Base-by-base conservation (phyloP, 2,329 filamentous ascomycete genomes). In the Cladophialophora carrionii region DNA sequence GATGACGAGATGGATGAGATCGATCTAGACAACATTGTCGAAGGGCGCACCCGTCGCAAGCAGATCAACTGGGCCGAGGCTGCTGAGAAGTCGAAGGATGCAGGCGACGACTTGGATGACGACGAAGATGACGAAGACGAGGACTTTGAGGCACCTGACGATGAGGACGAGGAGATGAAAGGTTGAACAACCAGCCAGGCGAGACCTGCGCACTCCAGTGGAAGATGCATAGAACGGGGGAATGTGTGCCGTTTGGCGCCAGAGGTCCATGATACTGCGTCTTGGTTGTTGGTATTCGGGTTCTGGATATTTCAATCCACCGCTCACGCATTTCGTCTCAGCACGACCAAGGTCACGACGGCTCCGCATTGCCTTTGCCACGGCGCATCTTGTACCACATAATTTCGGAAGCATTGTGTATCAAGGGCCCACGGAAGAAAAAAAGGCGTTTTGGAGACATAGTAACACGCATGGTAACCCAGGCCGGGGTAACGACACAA, bases 31-130 rank as follows among this genome's bases (percentile, higher is more conserved):
- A 98, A 98, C 85, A 96, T 98, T 77, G 88, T 98, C 75, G 89
- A 89, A 69, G 87, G 88, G 73, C 94, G 95, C 78, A 98, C 94
- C 69, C 94, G 94, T 75, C 93, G 93, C 76, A 91, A 91, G 79
- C 85, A 88, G 75, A 97, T 98, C 77, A 91, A 98, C 84, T 98
- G 91, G 80, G 90, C 90, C 74, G 92, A 96, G 82, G 93, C 93
- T 22, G 92, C 91, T 29, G 84, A 90, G 79, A 88, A 96, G 78
- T 85, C 90, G 32, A 91, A 92, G 52, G 90, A 95, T 0, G 90
- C 90, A 53, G 88, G 90, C 65, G 89, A 87, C 53, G 87, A 85
- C 26, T 81, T 84, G 46, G 84, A 85, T 76, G 80, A 83, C 37
- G 84, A 84, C 61, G 83, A 88, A 68, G 87, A 88, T 67, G 89